Percentiles rank a stretch among this genome's conserved stretches.
Evolutionary conservation across 176 grass and related monocot genomes (phyloP).

Genomic region (Oropetium thomaeum): DNA sequence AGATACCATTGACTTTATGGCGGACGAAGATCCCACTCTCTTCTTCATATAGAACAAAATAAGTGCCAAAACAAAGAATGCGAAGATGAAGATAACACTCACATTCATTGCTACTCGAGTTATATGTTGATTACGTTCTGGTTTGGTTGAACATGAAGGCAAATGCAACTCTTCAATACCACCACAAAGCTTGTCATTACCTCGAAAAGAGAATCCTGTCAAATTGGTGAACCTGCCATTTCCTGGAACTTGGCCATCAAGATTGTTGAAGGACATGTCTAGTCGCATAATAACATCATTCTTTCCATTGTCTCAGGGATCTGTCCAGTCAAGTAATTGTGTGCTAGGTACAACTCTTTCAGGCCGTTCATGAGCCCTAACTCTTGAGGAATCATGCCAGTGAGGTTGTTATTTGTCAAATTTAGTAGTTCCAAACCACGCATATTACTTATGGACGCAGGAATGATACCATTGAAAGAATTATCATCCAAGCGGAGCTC

Average conservation of each 20-base stretch:
- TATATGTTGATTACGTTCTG: background rate
- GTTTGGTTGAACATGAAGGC: constrained; percentile 5
- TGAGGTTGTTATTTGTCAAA: constrained; percentile 40
- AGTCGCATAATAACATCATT: constrained; percentile 14
- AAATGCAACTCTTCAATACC: constrained; percentile 35
- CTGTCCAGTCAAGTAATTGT: constrained; percentile 37
- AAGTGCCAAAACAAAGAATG: background rate
- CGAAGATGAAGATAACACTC: background rate
- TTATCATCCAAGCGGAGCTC: constrained; percentile 42
- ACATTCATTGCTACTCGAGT: background rate
- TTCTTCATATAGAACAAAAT: background rate
- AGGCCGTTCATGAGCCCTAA: constrained; percentile 37
- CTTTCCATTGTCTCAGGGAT: constrained; percentile 29
- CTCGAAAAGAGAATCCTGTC: constrained; percentile 28
- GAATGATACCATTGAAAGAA: constrained; percentile 30
- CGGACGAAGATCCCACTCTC: background rate
- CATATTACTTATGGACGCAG: constrained; percentile 40
- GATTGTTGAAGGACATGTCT: constrained; percentile 49
- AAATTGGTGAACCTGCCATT: constrained; percentile 41
- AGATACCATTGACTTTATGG: background rate
- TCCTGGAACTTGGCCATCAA: constrained; percentile 35
- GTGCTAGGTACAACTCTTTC: constrained; percentile 36
- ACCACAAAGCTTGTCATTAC: constrained; percentile 41
- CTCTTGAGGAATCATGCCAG: constrained; percentile 43
- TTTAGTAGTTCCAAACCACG: constrained; percentile 38